A percentile compares a stretch with the other conserved stretches of the same genome.
These are phyloP conservation scores for Schizosaccharomyces lindneri DNA, from an alignment of 805 yeast genomes.

Conservation along the genomic window DNA sequence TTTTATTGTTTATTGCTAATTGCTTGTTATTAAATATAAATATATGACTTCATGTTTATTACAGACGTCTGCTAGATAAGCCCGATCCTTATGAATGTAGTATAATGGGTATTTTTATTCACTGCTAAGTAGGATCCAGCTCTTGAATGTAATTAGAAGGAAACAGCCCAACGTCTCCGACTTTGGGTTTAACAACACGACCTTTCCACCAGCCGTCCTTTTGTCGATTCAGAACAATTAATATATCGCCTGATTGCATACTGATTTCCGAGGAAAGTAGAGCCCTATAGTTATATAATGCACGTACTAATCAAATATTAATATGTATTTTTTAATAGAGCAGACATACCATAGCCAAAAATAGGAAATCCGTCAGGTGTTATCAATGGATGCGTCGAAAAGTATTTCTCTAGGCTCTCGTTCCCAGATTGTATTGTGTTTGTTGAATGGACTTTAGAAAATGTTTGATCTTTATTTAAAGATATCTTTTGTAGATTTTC, in stretches of 20 bases:
- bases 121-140: background rate
- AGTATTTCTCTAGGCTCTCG: background rate
- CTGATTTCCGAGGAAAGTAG: conserved; percentile 36
- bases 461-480: background rate
- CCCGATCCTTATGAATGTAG: background rate
- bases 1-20: no score
- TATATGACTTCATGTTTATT: background rate
- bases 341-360: conserved; percentile 14
- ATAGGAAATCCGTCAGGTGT: background rate
- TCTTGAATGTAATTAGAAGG: background rate
- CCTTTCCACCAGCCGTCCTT: conserved; percentile 61
- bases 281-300: conserved; percentile 33
- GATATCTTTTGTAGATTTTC: background rate
- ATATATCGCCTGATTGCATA: conserved; percentile 31
- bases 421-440: background rate
- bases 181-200: conserved; percentile 20
- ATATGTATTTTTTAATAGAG: background rate
- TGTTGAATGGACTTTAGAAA: background rate
- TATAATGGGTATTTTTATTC: background rate
- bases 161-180: background rate
- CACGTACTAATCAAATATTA: conserved; percentile 15
- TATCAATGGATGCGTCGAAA: background rate
- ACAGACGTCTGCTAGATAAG: background rate
- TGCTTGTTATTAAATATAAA: no score
- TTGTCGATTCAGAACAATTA: conserved; percentile 31